Evolutionary conservation across 345 rosid genomes (phyloP), one percentile per base, ranked within the genome.

Genomic region (Gossypium stocksii): DNA sequence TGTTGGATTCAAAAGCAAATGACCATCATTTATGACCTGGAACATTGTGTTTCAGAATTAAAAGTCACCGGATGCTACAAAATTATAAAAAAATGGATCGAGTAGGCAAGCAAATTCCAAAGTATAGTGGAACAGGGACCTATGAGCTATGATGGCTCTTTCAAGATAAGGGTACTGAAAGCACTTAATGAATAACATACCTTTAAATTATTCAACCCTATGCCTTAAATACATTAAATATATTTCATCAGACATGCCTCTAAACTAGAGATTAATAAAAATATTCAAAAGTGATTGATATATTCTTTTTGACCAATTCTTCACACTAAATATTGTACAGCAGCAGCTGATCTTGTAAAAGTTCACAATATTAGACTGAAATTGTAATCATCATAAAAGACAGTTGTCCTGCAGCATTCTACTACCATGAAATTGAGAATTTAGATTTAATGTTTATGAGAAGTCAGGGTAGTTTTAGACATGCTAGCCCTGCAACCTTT

Each of bases 1-100:
- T 15, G 20, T 71, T 54, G 52, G 20, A 71, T 56, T 34, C 51
- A 73, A 71, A 71, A 54, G 44, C 62, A 69, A 15, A 67, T 25
- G 45, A 69, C 23, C 9, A 9, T 27, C 10, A 49, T 68, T 10
- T 9, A 51, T 15, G 8, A 68, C 57, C 43, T 25, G 38, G 38
- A 48, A 48, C 7, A 48, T 51, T 29, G 44, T 27, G 43, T 11
- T 25, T 51, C 59, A 69, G 52, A 44, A 10, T 66, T 44, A 66
- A 25, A 51, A 17, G 45, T 49, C 15, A 19, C 14, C 3, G 4
- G 45, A 4, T 3, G 23, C 72, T 69, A 51, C 59, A 69, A 27
- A 51, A 25, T 52, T 27, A 49, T 27, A 16, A 16, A 25, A 51
- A 34, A 68, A 68, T 49, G 72, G 56, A 29, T 69, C 45, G 2